Evolutionary conservation across 1,284 basidiomycete genomes (phyloP), one percentile per base, ranked within the genome.

Genomic region (Ganoderma lucidum): DNA sequence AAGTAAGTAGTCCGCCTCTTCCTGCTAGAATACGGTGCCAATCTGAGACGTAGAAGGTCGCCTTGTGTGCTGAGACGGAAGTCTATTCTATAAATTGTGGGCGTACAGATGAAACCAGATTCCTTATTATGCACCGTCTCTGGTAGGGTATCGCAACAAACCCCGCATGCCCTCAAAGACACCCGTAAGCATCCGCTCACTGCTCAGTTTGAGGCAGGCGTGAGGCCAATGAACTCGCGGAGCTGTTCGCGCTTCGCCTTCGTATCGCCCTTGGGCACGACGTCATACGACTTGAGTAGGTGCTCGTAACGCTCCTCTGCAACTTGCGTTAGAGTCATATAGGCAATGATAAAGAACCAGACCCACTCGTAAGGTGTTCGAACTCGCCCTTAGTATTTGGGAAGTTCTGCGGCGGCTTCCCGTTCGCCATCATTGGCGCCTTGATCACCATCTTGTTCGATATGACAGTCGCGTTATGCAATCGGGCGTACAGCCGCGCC

Each of bases 371-470:
- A 37, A 83, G 73, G 67, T 82, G 80, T 68, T 83, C 81, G 66
- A 82, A 83, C 71, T 83, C 82, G 66, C 82, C 82, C 74, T 81
- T 80, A 2, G 82, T 83, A 3, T 73, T 78, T 23, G 82, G 82
- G 75, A 80, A 81, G 69, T 82, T 80, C 28, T 70, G 69, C 9
- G 81, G 80, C 2, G 76, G 65, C 73, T 82, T 83, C 3, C 82
- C 80, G 63, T 77, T 78, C 28, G 78, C 76, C 71, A 78, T 78
- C 19, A 76, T 70, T 3, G 78, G 77, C 19, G 80, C 74, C 68
- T 76, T 75, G 66, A 83, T 78, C 37, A 68, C 55, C 68, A 71
- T 73, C 75, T 82, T 81, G 42, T 79, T 79, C 62, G 75, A 71
- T 2, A 76, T 78, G 56, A 78, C 76, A 19, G 73, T 75, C 64